phyloP scores from a whole-genome alignment of 305 asterid species.

The Fraxinus dipetala region DNA sequence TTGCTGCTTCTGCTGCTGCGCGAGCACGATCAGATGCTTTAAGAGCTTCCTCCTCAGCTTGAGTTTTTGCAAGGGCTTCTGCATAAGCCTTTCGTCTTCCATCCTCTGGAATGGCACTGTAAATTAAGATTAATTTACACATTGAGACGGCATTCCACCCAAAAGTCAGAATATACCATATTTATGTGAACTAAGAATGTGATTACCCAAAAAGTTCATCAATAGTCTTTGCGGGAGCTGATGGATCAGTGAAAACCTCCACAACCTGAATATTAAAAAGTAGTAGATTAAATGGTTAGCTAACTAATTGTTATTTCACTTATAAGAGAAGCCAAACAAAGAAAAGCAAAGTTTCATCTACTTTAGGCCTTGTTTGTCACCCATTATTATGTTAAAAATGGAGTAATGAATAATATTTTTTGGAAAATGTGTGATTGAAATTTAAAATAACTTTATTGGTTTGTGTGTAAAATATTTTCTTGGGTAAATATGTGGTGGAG shows the following conservation, averaged over 20 bases:
- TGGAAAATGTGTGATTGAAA: too few relatives aligned
- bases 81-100: slow-evolving; percentile 74
- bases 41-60: slow-evolving; percentile 67
- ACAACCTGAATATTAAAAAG: slow-evolving; percentile 57
- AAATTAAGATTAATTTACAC: slow-evolving; percentile 8
- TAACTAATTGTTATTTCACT: neutral
- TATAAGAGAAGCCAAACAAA: neutral
- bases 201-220: slow-evolving; percentile 67
- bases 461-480: too few relatives aligned
- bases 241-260: slow-evolving; percentile 70
- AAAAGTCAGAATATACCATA: neutral
- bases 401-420: too few relatives aligned
- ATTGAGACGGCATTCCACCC: neutral
- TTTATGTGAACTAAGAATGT: neutral
- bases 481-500: too few relatives aligned
- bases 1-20: slow-evolving; percentile 47
- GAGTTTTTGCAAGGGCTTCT: slow-evolving; percentile 56
- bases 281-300: neutral
- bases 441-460: too few relatives aligned
- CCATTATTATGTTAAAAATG: too few relatives aligned
- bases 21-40: slow-evolving; percentile 54
- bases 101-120: slow-evolving; percentile 80
- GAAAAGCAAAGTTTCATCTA: neutral
- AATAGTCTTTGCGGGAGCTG: slow-evolving; percentile 55
- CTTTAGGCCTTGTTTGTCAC: too few relatives aligned